These are phyloP conservation scores for Ogataea pignaliae DNA, from an alignment of 805 yeast genomes.

Conservation along the genomic window DNA sequence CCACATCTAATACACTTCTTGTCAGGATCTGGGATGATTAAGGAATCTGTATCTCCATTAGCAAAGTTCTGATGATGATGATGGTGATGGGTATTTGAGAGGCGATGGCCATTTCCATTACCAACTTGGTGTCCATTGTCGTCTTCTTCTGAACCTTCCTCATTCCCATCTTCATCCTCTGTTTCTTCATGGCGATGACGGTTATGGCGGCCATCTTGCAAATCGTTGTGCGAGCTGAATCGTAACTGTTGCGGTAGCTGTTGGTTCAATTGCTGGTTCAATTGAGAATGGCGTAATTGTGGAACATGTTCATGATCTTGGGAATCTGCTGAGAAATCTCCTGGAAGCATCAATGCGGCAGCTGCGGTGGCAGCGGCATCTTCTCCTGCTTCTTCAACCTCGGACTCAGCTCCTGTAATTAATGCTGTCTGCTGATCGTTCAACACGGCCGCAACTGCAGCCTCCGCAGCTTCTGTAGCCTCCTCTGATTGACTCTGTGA, in stretches of 20 bases:
- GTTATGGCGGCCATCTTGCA: background rate
- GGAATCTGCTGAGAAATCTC: background rate
- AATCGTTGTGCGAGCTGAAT: background rate
- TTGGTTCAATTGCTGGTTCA: slow-evolving; percentile 24
- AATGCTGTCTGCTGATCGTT: slow-evolving; percentile 7
- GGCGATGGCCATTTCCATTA: slow-evolving; percentile 1
- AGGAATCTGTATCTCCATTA: slow-evolving; percentile 19
- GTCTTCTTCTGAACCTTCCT: slow-evolving; percentile 3
- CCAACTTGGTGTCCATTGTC: slow-evolving; percentile 3
- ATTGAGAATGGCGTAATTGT: slow-evolving; percentile 3
- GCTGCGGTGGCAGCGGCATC: too few species aligned
- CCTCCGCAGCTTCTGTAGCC: background rate
- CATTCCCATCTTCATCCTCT: slow-evolving; percentile 1
- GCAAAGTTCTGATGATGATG: slow-evolving; percentile 7
- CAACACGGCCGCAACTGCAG: slow-evolving; percentile 10
- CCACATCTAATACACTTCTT: slow-evolving; percentile 26
- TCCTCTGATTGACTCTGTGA: background rate
- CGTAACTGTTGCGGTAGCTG: slow-evolving; percentile 27
- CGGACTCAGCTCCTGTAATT: too few species aligned
- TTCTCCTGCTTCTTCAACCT: too few species aligned
- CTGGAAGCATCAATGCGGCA: background rate
- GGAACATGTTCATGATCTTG: slow-evolving; percentile 1
- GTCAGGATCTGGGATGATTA: slow-evolving; percentile 25
- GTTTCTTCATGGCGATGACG: background rate
- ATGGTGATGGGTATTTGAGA: background rate